These are phyloP conservation scores for Lonicera japonica DNA, from an alignment of 129 eudicot species.

Conservation along the genomic window DNA sequence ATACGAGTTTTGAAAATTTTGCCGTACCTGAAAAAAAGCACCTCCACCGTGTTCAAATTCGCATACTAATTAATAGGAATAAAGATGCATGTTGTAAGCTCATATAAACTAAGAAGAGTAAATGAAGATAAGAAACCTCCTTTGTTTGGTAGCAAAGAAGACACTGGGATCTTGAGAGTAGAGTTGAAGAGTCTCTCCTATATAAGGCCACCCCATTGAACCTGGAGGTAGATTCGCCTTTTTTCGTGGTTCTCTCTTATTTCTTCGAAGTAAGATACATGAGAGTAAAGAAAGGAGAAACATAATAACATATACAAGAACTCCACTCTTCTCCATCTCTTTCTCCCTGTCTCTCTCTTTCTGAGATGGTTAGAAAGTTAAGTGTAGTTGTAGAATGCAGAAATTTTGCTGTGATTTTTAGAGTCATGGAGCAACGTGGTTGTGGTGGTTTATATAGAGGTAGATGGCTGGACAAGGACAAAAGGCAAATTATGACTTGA, in stretches of 20 bases:
- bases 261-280: slow-evolving; percentile 3
- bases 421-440: background rate
- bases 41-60: background rate
- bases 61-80: background rate
- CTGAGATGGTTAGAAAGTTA: background rate
- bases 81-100: no score
- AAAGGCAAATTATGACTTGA: background rate
- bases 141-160: slow-evolving; percentile 45
- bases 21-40: slow-evolving; percentile 33
- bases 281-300: background rate
- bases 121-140: slow-evolving; percentile 20
- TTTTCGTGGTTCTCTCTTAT: slow-evolving; percentile 6
- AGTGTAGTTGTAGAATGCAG: background rate
- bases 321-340: slow-evolving; percentile 1
- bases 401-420: background rate
- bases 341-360: background rate
- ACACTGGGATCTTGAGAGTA: slow-evolving; percentile 55
- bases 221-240: slow-evolving; percentile 50
- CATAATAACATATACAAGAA: background rate
- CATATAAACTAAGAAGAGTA: background rate
- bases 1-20: slow-evolving; percentile 52
- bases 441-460: slow-evolving; percentile 1
- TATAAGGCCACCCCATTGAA: slow-evolving; percentile 61
- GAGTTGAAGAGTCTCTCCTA: slow-evolving; percentile 60
- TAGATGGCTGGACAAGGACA: background rate